Evolutionary conservation across 257 asterid genomes (phyloP), one percentile per base, ranked within the genome.

Genomic region (Asclepias syriaca): DNA sequence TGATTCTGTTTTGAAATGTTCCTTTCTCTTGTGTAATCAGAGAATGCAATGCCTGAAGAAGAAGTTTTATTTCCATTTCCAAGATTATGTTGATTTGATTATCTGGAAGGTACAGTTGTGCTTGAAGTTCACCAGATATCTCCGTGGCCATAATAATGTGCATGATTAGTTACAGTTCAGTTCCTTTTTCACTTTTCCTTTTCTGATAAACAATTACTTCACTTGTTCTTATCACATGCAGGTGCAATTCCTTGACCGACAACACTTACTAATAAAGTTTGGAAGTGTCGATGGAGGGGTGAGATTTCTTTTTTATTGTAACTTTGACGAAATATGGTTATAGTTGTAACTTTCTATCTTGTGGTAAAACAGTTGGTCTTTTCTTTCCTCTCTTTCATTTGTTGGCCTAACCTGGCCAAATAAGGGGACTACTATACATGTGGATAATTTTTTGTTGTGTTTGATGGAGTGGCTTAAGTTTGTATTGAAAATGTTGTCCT

Each of bases 211-310:
- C 15, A 22, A 22, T 50, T 46, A 68, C 19, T 15, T 14, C 16
- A 27, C 51, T 71, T 74, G 48, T 15, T 46, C 70, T 29, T 53
- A 69, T 77, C 70, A 65, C 76, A 63, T 73, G 56, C 89, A 91
- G 98, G 98, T 94, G 80, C 98, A 94, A 74, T 91, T 94, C 82
- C 81, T 94, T 83, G 96, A 94, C 78, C 96, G 97, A 49, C 88
- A 89, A 77, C 96, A 94, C 84, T 82, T 91, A 68, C 81, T 91
- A 78, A 89, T 94, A 86, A 94, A 94, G 86, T 84, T 94, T 80
- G 98, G 98, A 71, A 91, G 98, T 83, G 95, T 91, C 72, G 97
- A 91, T 84, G 99, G 96, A 70, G 97, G 93, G 87, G 98, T 94
- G 83, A 87, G 97, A 80, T 69, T 75, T 78, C 74, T 75, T 68